Conservation (phyloP, 1,284 basidiomycete species). For the Boletellus deceptivus region DNA sequence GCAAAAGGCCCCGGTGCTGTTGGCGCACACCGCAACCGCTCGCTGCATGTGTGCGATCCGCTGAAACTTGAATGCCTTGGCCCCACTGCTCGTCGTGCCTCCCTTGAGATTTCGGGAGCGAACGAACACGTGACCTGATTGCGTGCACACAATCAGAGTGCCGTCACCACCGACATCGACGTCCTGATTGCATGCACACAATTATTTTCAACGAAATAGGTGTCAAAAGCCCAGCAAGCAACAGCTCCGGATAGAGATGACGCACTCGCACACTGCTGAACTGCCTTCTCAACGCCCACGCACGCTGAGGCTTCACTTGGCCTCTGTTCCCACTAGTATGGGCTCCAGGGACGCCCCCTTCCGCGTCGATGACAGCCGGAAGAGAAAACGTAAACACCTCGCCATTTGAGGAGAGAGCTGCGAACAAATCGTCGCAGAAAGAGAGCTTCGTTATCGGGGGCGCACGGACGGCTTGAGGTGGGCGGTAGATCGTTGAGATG, state of each 20-base stretch:
- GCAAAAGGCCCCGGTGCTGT: constrained; percentile 87
- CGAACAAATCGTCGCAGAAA: constrained; percentile 80
- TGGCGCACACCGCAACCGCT: constrained; percentile 81
- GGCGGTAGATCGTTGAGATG: constrained; percentile 70
- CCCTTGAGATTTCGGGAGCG: constrained; percentile 60
- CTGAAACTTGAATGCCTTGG: constrained; percentile 79
- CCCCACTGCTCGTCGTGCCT: constrained; percentile 31
- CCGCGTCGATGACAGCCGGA: constrained; percentile 35
- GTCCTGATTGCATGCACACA: constrained; percentile 49
- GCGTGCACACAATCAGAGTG: constrained; percentile 88
- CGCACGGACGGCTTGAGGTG: constrained; percentile 69
- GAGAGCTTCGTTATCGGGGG: constrained; percentile 81
- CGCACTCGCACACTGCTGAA: constrained; percentile 79
- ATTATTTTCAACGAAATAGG: background rate
- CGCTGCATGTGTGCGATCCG: constrained; percentile 84
- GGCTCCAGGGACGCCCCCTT: constrained; percentile 18
- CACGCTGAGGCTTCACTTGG: constrained; percentile 75
- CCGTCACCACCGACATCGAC: constrained; percentile 89
- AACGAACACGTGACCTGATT: constrained; percentile 92
- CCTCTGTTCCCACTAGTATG: constrained; percentile 31
- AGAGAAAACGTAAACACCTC: constrained; percentile 88
- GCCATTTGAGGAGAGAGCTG: constrained; percentile 83
- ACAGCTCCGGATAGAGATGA: constrained; percentile 9
- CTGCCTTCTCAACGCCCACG: constrained; percentile 87
- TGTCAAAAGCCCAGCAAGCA: constrained; percentile 1